Percentiles rank a stretch among this genome's conserved stretches.
These are phyloP conservation scores for Microcera coccophila DNA, from an alignment of 2,329 filamentous ascomycete species.

Conservation along the genomic window DNA sequence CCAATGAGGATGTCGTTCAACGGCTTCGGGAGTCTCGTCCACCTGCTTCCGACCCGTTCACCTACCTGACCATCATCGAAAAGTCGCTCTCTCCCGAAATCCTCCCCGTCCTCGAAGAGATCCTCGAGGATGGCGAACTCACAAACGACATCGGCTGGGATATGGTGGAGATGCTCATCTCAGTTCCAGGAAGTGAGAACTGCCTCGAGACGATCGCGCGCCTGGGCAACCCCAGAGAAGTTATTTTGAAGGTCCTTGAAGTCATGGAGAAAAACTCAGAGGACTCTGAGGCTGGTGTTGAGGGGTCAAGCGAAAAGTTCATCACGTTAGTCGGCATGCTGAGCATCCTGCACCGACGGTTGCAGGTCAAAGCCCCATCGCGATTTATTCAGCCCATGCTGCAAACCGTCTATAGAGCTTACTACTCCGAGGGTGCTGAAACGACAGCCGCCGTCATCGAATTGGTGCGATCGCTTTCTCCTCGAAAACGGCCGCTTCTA, in stretches of 20 bases:
- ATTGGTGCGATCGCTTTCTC: constrained; percentile 65
- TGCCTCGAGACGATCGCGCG: constrained; percentile 72
- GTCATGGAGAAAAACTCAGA: constrained; percentile 55
- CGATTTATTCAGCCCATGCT: constrained; percentile 75
- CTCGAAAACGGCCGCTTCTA: constrained; percentile 60
- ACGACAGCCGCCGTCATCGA: constrained; percentile 68
- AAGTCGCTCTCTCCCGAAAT: constrained; percentile 65
- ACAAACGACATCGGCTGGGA: constrained; percentile 82
- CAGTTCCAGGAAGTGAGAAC: constrained; percentile 62
- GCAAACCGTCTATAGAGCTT: constrained; percentile 65
- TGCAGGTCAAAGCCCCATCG: constrained; percentile 74
- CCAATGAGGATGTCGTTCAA: constrained; percentile 39
- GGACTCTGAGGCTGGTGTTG: constrained; percentile 34
- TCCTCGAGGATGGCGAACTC: constrained; percentile 63
- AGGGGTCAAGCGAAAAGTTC: constrained; percentile 50
- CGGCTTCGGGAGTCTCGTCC: constrained; percentile 48
- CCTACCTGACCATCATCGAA: constrained; percentile 75
- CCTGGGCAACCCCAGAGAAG: constrained; percentile 75
- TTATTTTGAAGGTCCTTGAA: constrained; percentile 76
- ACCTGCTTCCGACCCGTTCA: constrained; percentile 62
- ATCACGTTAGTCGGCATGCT: constrained; percentile 68
- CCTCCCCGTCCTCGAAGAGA: constrained; percentile 63
- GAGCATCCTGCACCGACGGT: constrained; percentile 66
- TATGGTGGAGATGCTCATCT: constrained; percentile 69
- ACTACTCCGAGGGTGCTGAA: constrained; percentile 59